Conservation (phyloP, 2,329 filamentous ascomycete genomes). For the Calonectria montana region DNA sequence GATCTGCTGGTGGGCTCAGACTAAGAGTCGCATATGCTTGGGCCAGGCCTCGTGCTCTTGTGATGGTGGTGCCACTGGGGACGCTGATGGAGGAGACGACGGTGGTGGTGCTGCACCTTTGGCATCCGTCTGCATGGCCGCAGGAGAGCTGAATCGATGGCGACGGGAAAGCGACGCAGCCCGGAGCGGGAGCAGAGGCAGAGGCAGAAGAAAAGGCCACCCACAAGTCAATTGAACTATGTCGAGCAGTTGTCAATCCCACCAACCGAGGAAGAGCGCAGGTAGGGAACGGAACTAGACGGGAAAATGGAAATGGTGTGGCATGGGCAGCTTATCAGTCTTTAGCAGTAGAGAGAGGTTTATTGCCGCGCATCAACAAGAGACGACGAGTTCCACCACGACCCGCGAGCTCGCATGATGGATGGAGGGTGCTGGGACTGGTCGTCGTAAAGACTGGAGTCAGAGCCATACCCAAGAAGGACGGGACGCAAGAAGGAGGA, state of each 20-base stretch:
- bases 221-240: conserved; percentile 23
- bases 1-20: conserved; percentile 28
- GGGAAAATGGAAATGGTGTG: conserved; percentile 35
- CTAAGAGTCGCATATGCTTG: conserved; percentile 35
- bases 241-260: conserved; percentile 21
- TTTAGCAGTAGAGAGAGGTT: conserved; percentile 34
- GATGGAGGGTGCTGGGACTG: conserved; percentile 20
- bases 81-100: conserved; percentile 28
- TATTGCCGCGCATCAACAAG: conserved; percentile 28
- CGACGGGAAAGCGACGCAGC: conserved; percentile 17
- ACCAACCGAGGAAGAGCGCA: conserved; percentile 30
- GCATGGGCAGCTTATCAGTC: conserved; percentile 45
- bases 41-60: conserved; percentile 35
- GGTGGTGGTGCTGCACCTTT: conserved; percentile 33
- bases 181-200: conserved; percentile 9
- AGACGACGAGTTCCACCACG: conserved; percentile 24
- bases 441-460: conserved; percentile 16
- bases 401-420: conserved; percentile 28
- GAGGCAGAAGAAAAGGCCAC: conserved; percentile 22
- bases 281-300: conserved; percentile 36
- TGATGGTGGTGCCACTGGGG: conserved; percentile 33
- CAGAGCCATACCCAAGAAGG: conserved; percentile 5
- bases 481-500: conserved; percentile 6
- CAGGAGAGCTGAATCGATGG: conserved; percentile 23
- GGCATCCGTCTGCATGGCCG: conserved; percentile 31